These are phyloP conservation scores for Desmodesmus armatus DNA, from an alignment of 139 green algal species.

Conservation along the genomic window DNA sequence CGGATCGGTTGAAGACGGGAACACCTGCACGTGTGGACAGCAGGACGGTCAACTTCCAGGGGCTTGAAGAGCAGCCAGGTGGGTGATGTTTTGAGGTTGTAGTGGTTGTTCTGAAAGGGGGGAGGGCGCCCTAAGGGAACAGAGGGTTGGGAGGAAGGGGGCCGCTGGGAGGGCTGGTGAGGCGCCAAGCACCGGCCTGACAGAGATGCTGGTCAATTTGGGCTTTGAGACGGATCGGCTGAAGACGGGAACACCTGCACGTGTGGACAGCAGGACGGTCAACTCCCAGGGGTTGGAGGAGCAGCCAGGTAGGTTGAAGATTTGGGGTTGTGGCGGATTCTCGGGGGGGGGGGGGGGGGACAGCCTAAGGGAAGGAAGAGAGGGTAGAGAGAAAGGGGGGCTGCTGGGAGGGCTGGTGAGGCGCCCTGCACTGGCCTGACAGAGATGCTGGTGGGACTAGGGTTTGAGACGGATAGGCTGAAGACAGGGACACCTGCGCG, in stretches of 20 bases:
- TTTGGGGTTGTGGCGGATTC: no score
- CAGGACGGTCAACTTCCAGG: slow-evolving; percentile 86
- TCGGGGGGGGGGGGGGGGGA: no score
- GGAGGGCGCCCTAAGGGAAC: no score
- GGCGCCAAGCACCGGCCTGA: slow-evolving; percentile 79
- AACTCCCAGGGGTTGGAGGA: slow-evolving; percentile 83
- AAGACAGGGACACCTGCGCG: slow-evolving; percentile 97
- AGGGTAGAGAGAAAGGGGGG: slow-evolving; percentile 88
- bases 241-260: slow-evolving; percentile 97
- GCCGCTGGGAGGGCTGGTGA: slow-evolving; percentile 92
- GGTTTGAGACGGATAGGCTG: slow-evolving; percentile 94
- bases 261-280: slow-evolving; percentile 91
- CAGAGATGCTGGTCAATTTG: slow-evolving; percentile 85
- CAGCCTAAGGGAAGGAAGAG: slow-evolving; percentile 97
- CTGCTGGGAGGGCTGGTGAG: slow-evolving; percentile 92
- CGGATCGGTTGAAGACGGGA: slow-evolving; percentile 95
- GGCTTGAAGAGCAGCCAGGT: slow-evolving; percentile 86
- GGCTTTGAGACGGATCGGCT: slow-evolving; percentile 95
- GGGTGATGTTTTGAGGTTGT: slow-evolving; percentile 9
- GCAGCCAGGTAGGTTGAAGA: slow-evolving; percentile 84
- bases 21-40: slow-evolving; percentile 94
- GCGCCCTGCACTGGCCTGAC: slow-evolving; percentile 88
- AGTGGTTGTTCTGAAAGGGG: no score
- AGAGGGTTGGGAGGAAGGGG: no score
- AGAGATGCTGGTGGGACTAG: slow-evolving; percentile 85